Percentiles rank a stretch among this genome's conserved stretches.
phyloP scores from a whole-genome alignment of 2,329 filamentous ascomycete species.

The Xylariaceae sp. region DNA sequence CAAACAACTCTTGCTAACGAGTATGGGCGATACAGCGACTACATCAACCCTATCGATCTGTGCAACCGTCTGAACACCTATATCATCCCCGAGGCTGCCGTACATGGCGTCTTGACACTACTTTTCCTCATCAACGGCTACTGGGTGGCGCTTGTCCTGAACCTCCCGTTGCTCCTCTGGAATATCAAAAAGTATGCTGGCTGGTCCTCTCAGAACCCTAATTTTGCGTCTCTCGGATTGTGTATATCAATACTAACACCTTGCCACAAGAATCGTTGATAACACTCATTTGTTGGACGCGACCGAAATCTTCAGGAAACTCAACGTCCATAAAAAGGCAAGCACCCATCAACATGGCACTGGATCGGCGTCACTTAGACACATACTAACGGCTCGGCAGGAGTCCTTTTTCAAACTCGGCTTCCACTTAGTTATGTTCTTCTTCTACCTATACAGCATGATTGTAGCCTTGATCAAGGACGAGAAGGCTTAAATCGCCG shows the following conservation, averaged over 20 bases:
- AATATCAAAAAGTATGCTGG: conserved; percentile 91
- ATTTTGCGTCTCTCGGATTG: too few relatives aligned
- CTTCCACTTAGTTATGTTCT: conserved; percentile 99
- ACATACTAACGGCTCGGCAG: conserved; percentile 39
- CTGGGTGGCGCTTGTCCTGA: conserved; percentile 89
- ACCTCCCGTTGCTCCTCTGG: conserved; percentile 85
- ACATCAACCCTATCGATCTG: conserved; percentile 99
- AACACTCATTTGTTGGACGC: conserved; percentile 96
- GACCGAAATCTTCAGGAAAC: conserved; percentile 98
- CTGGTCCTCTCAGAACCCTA: too few relatives aligned
- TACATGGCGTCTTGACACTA: conserved; percentile 92
- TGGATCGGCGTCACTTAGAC: neutral
- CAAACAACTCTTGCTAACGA: conserved; percentile 10
- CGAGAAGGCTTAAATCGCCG: conserved; percentile 66
- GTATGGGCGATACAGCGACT: conserved; percentile 59
- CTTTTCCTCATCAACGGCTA: conserved; percentile 98
- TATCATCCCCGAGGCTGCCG: conserved; percentile 96
- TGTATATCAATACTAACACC: conserved; percentile 18
- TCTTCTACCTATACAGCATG: conserved; percentile 99
- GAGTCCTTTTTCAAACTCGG: conserved; percentile 99
- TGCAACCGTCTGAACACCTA: conserved; percentile 99
- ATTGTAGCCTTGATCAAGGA: conserved; percentile 95
- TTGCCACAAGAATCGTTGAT: conserved; percentile 75
- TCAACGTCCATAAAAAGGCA: conserved; percentile 99
- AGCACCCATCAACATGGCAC: too few relatives aligned